These are phyloP conservation scores for Nicotiana rustica DNA, from an alignment of 305 asterid genomes.

Conservation along the genomic window DNA sequence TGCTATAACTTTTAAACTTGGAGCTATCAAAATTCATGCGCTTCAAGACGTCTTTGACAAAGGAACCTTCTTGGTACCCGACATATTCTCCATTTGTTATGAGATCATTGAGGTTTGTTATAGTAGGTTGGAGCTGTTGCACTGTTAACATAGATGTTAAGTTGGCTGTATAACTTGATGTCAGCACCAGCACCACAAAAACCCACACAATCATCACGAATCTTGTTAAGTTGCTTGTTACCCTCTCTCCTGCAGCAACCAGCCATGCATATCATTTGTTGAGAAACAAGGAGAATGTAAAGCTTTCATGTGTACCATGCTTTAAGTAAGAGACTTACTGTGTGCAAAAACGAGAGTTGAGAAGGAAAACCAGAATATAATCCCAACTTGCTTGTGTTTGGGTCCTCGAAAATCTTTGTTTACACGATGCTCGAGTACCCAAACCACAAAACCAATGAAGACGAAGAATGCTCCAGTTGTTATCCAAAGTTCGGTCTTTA, in stretches of 20 bases:
- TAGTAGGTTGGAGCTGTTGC: constrained; percentile 59
- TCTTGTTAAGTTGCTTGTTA: constrained; percentile 34
- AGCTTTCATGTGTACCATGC: not conserved
- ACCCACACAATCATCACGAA: constrained; percentile 44
- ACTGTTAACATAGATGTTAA: constrained; percentile 71
- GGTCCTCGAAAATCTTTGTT: constrained; percentile 62
- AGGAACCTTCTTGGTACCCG: constrained; percentile 59
- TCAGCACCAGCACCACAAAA: constrained; percentile 53
- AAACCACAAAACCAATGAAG: constrained; percentile 58
- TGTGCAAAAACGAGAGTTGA: constrained; percentile 62
- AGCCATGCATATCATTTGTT: not conserved
- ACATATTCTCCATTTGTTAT: constrained; percentile 48
- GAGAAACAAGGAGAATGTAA: constrained; percentile 5
- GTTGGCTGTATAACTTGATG: constrained; percentile 59
- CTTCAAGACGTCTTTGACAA: constrained; percentile 48
- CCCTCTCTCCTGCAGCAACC: constrained; percentile 35
- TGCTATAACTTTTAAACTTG: constrained; percentile 42
- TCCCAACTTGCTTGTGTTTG: constrained; percentile 57
- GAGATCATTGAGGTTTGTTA: constrained; percentile 52
- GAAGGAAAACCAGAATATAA: constrained; percentile 66
- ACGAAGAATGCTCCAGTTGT: constrained; percentile 57
- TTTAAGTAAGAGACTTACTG: constrained; percentile 41
- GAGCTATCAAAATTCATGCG: constrained; percentile 48
- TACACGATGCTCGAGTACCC: constrained; percentile 66
- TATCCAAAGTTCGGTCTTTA: constrained; percentile 56